Percentiles rank a stretch among this genome's conserved stretches.
Conservation (phyloP, 768 basidiomycete species). For the Dioszegia crocea region DNA sequence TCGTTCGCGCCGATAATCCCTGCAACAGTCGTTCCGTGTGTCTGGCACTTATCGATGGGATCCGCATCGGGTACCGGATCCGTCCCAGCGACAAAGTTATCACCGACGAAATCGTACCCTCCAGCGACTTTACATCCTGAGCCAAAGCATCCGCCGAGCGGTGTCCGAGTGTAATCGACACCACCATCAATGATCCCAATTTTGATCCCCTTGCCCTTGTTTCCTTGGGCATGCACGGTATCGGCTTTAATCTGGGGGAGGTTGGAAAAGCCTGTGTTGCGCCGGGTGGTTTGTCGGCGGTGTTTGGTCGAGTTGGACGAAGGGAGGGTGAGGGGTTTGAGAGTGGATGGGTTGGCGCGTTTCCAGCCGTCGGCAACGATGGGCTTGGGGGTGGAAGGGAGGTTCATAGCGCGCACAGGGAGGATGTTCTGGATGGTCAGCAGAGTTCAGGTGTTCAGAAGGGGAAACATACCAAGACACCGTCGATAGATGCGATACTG, state of each 20-base stretch:
- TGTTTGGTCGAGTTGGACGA: constrained; percentile 15
- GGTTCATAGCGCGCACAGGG: constrained; percentile 52
- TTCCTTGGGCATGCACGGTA: constrained; percentile 61
- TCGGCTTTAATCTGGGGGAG: constrained; percentile 55
- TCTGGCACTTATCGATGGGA: constrained; percentile 46
- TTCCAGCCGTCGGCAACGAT: constrained; percentile 7
- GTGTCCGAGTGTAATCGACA: constrained; percentile 46
- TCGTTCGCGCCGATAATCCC: constrained; percentile 52
- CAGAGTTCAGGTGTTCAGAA: background rate
- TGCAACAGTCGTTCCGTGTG: constrained; percentile 49
- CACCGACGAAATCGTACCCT: constrained; percentile 49
- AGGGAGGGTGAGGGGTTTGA: background rate
- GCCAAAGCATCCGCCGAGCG: constrained; percentile 50
- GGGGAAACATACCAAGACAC: constrained; percentile 50
- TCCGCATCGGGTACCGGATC: constrained; percentile 40
- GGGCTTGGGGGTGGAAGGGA: constrained; percentile 9
- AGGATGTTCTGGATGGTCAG: constrained; percentile 54
- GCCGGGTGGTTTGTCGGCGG: constrained; percentile 16
- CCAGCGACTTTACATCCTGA: constrained; percentile 48
- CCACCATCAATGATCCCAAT: constrained; percentile 58
- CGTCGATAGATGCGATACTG: constrained; percentile 54
- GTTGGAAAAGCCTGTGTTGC: constrained; percentile 35
- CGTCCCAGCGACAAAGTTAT: constrained; percentile 38
- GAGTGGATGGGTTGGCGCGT: background rate
- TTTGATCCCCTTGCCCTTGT: constrained; percentile 63